Percentiles rank a stretch among this genome's conserved stretches.
Conservation (phyloP, 768 basidiomycete species). For the Lyophyllum decastes region DNA sequence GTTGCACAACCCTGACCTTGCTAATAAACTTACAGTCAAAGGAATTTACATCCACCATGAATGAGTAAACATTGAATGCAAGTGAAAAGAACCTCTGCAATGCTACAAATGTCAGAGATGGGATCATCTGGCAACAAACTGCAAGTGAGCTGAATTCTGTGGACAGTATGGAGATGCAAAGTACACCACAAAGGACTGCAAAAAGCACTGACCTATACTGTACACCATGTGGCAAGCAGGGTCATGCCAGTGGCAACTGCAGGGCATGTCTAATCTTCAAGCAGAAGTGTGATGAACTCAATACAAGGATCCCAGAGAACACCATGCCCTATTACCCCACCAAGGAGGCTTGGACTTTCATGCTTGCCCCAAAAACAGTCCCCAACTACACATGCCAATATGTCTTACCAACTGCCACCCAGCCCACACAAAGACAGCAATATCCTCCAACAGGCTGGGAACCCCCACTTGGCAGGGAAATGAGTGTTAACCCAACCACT, state of each 20-base stretch:
- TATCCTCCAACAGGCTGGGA: too few relatives aligned
- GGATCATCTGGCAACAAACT: constrained; percentile 18
- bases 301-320: constrained; percentile 8
- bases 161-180: constrained; percentile 7
- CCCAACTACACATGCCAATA: background rate
- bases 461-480: too few relatives aligned
- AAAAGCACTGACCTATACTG: constrained; percentile 4
- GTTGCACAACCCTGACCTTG: background rate
- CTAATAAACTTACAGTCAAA: background rate
- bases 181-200: background rate
- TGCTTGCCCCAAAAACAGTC: background rate
- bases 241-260: constrained; percentile 22
- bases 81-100: background rate
- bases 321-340: constrained; percentile 12
- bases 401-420: background rate
- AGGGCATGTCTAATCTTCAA: constrained; percentile 17
- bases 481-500: too few relatives aligned
- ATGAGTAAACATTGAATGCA: background rate
- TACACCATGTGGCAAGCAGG: constrained; percentile 11
- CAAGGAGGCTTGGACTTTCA: constrained; percentile 1
- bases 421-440: background rate
- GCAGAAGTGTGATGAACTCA: background rate
- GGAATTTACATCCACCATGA: background rate
- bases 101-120: constrained; percentile 25
- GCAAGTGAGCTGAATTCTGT: constrained; percentile 15